Percentiles rank a stretch among this genome's conserved stretches.
Evolutionary conservation across 1,284 basidiomycete genomes (phyloP).

Genomic region (Sporisorium reilianum): DNA sequence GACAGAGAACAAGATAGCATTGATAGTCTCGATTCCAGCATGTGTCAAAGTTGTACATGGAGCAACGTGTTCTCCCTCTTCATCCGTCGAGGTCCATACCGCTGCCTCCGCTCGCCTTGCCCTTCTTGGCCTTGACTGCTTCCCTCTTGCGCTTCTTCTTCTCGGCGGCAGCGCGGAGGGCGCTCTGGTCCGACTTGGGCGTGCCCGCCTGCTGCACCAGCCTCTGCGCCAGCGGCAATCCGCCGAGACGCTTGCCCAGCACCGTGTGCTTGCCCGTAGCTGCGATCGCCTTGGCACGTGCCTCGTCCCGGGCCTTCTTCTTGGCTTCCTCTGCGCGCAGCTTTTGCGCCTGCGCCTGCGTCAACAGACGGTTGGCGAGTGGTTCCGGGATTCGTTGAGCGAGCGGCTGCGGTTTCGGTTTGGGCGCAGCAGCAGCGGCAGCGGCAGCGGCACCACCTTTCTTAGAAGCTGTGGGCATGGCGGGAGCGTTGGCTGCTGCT

Average conservation of each 20-base stretch:
- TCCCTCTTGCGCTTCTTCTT: slow-evolving; percentile 48
- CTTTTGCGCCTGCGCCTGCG: slow-evolving; percentile 47
- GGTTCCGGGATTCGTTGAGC: slow-evolving; percentile 44
- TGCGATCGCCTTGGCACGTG: slow-evolving; percentile 32
- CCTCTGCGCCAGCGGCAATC: slow-evolving; percentile 45
- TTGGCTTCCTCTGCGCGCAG: slow-evolving; percentile 47
- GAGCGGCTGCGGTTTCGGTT: slow-evolving; percentile 33
- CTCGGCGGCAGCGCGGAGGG: slow-evolving; percentile 41
- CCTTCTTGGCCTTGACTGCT: slow-evolving; percentile 34
- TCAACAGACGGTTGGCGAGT: slow-evolving; percentile 48
- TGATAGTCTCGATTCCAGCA: not conserved
- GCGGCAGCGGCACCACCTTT: slow-evolving; percentile 9
- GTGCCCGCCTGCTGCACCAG: slow-evolving; percentile 48
- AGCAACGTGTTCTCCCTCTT: too few relatives aligned
- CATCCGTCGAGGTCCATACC: slow-evolving; percentile 42
- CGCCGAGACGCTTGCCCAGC: slow-evolving; percentile 41
- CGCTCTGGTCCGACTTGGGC: slow-evolving; percentile 37
- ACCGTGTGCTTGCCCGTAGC: slow-evolving; percentile 43
- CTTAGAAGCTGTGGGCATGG: slow-evolving; percentile 10
- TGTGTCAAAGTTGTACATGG: not conserved
- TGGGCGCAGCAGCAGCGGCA: slow-evolving; percentile 8
- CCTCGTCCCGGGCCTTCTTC: slow-evolving; percentile 43
- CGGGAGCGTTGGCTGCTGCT: slow-evolving; percentile 7
- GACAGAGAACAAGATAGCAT: slow-evolving; percentile 4
- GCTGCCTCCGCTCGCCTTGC: slow-evolving; percentile 10